A percentile compares a stretch with the other conserved stretches of the same genome.
Conservation (phyloP, 2,329 filamentous ascomycete species). For the Scolecobasidium constrictum region DNA sequence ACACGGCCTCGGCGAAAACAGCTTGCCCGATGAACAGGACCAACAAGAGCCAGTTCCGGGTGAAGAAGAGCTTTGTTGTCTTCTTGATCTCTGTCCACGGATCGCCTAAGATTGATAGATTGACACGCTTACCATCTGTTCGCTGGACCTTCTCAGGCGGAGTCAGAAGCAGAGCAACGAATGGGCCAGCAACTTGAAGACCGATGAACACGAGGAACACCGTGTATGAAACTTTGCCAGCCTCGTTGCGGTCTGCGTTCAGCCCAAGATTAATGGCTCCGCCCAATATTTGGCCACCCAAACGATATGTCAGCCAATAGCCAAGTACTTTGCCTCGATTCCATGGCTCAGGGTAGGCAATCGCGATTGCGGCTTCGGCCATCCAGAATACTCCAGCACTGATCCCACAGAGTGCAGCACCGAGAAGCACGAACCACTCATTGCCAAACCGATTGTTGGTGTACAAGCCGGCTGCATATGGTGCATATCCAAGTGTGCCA, state of each 20-base stretch:
- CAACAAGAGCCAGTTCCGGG: slow-evolving; percentile 51
- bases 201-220: slow-evolving; percentile 63
- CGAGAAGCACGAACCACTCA: slow-evolving; percentile 59
- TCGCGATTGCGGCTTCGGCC: slow-evolving; percentile 62
- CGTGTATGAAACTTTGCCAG: slow-evolving; percentile 56
- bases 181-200: slow-evolving; percentile 53
- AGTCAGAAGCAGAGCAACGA: slow-evolving; percentile 54
- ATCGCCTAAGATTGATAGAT: slow-evolving; percentile 45
- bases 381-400: slow-evolving; percentile 67
- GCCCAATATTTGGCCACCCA: slow-evolving; percentile 58
- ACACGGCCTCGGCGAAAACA: slow-evolving; percentile 61
- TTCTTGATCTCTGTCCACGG: slow-evolving; percentile 49
- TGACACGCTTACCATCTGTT: slow-evolving; percentile 52
- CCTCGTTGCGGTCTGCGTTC: slow-evolving; percentile 45
- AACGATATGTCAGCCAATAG: slow-evolving; percentile 54
- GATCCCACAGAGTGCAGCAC: slow-evolving; percentile 57
- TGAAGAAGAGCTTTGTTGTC: slow-evolving; percentile 49
- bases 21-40: slow-evolving; percentile 59
- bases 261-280: slow-evolving; percentile 61
- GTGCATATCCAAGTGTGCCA: slow-evolving; percentile 62
- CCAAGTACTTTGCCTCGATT: slow-evolving; percentile 51
- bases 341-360: slow-evolving; percentile 60
- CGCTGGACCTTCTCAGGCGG: slow-evolving; percentile 51
- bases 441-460: slow-evolving; percentile 59
- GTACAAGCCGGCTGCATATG: slow-evolving; percentile 61